Conservation (phyloP, 805 yeast species). For the Hyphopichia homilentoma region DNA sequence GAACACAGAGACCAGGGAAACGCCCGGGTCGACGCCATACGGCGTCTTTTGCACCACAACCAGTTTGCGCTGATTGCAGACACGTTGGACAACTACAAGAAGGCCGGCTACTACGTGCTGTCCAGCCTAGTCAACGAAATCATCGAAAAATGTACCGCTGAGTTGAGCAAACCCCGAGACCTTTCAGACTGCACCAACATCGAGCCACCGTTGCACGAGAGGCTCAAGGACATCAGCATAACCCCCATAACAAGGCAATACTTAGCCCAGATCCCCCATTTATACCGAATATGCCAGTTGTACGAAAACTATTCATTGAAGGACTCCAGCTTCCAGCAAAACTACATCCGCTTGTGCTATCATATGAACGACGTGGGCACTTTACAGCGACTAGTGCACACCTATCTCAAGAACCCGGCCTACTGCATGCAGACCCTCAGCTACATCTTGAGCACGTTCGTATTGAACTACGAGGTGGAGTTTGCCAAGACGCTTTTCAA, state of each 20-base stretch:
- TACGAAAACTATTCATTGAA: slow-evolving; percentile 12
- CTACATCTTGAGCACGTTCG: slow-evolving; percentile 26
- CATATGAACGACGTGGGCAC: slow-evolving; percentile 29
- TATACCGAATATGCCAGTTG: slow-evolving; percentile 16
- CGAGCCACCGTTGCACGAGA: background rate
- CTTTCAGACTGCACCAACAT: background rate
- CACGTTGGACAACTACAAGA: background rate
- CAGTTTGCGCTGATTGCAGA: background rate
- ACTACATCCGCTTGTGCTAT: slow-evolving; percentile 32
- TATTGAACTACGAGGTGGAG: slow-evolving; percentile 31
- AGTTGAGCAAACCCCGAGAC: background rate
- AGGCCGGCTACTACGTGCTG: background rate
- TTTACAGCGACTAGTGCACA: slow-evolving; percentile 16
- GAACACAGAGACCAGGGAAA: background rate
- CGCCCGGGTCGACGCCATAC: background rate
- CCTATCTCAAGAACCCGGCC: slow-evolving; percentile 15
- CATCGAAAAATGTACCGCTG: background rate
- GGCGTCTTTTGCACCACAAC: background rate
- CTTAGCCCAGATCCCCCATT: slow-evolving; percentile 16
- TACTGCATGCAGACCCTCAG: slow-evolving; percentile 23
- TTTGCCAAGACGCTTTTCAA: slow-evolving; percentile 22
- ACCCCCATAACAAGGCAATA: slow-evolving; percentile 4
- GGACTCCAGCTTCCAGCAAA: slow-evolving; percentile 16
- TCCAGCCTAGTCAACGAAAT: background rate
- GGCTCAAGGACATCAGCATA: background rate